These are phyloP conservation scores for Pseudogymnoascus sp. DNA, from an alignment of 2,329 filamentous ascomycete genomes.

Conservation along the genomic window DNA sequence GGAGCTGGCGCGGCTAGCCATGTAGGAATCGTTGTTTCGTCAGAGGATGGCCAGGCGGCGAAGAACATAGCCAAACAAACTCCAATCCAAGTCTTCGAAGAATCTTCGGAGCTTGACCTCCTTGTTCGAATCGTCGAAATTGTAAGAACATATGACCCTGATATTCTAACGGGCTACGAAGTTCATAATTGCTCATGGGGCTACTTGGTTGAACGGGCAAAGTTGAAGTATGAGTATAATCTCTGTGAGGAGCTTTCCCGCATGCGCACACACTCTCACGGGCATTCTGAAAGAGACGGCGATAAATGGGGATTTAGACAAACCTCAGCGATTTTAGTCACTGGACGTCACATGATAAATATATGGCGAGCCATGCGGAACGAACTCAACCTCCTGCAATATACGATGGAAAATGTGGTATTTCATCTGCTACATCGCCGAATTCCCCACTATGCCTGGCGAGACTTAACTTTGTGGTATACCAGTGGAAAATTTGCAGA, in stretches of 20 bases:
- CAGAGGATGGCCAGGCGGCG: conserved; percentile 51
- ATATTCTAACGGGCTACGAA: conserved; percentile 90
- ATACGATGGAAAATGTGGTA: conserved; percentile 91
- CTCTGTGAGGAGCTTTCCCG: conserved; percentile 86
- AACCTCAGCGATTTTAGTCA: conserved; percentile 86
- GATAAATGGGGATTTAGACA: conserved; percentile 93
- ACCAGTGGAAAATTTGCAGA: conserved; percentile 59
- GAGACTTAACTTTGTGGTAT: conserved; percentile 77
- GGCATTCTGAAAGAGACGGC: conserved; percentile 27
- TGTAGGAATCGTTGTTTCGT: conserved; percentile 65
- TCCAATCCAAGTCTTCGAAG: conserved; percentile 59
- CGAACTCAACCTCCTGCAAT: conserved; percentile 87
- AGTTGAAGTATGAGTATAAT: conserved; percentile 80
- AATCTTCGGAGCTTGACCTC: conserved; percentile 74
- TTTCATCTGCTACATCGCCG: conserved; percentile 84
- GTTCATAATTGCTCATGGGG: conserved; percentile 93
- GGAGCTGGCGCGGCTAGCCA: conserved; percentile 43
- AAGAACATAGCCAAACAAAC: conserved; percentile 56
- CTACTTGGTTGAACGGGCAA: conserved; percentile 84
- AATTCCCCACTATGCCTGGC: conserved; percentile 79
- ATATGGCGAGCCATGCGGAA: conserved; percentile 93
- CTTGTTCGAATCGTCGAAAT: conserved; percentile 81
- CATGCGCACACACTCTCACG: conserved; percentile 75
- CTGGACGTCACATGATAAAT: conserved; percentile 91
- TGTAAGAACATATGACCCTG: conserved; percentile 76